Conservation (phyloP, 345 rosid species). For the Eutrema yunnanense region DNA sequence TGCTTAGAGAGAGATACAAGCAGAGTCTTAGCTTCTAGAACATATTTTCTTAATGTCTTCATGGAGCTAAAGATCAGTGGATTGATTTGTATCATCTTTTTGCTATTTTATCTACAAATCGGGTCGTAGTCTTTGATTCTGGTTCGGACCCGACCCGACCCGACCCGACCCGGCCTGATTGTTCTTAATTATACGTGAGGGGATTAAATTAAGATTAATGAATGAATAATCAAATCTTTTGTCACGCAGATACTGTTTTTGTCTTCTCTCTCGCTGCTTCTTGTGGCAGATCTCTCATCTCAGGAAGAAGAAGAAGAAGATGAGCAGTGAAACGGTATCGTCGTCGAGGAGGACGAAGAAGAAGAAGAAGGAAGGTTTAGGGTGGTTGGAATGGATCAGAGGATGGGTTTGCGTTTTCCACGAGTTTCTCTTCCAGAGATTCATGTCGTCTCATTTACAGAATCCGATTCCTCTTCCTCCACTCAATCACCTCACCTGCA, state of each 20-base stretch:
- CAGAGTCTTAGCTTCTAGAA: conserved; percentile 31
- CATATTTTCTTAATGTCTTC: not conserved
- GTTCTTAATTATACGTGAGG: not conserved
- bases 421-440: conserved; percentile 74
- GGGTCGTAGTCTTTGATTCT: too few relatives aligned
- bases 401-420: conserved; percentile 60
- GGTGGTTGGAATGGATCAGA: conserved; percentile 75
- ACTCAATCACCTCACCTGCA: conserved; percentile 52
- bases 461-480: conserved; percentile 81
- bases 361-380: conserved; percentile 55
- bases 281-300: conserved; percentile 3
- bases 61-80: not conserved
- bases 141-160: too few relatives aligned
- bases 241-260: not conserved
- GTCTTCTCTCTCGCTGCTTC: not conserved
- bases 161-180: too few relatives aligned
- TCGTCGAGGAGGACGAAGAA: not conserved
- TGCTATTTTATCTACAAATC: not conserved
- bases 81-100: not conserved
- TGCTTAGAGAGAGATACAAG: conserved; percentile 49
- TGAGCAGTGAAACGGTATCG: not conserved
- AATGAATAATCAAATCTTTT: not conserved
- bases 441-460: conserved; percentile 57
- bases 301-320: not conserved
- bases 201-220: not conserved